Base-by-base conservation (phyloP, 257 asterid species). In the Eucommia ulmoides region DNA sequence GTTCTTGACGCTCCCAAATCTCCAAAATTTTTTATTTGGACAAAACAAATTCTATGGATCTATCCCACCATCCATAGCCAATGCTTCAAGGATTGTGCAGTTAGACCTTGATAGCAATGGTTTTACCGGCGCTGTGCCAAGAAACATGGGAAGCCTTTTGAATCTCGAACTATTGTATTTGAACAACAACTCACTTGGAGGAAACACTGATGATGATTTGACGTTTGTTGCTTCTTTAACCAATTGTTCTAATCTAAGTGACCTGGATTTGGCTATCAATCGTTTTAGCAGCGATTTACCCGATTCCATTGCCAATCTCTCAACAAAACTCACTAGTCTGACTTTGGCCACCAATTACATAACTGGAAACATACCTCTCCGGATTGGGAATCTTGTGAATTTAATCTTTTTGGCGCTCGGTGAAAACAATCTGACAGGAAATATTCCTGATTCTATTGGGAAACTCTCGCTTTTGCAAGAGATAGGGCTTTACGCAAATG, bases 21-120 rank as follows among this genome's bases (percentile, higher is more conserved):
- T 65, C 15, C 41, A 41, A 26, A 15, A 46, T 23, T 60, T 65
- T 41, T 42, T 55, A 22, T 35, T 59, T 23, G 23, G 62, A 14
- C 57, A 60, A 44, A 66, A 66, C 72, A 48, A 47, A 2, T 8
- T 66, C 22, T 44, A 55, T 11, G 72, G 63, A 50, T 50, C 45
- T 5, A 60, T 60, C 21, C 72, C 67, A 21, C 19, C 24, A 45
- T 45, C 64, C 20, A 25, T 60, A 23, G 50, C 64, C 20, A 66
- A 66, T 33, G 48, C 49, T 24, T 42, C 63, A 6, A 50, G 55
- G 24, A 24, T 55, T 3, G 18, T 21, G n/a, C n/a, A 38, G 10
- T 38, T 38, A 15, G 17, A 38, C 10, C 17, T 18, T 2, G 15
- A 2, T 5, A 18, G 15, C 10, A 38, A 38, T 18, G n/a, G n/a